Evolutionary conservation across 768 basidiomycete species (phyloP).

Genomic region (Kwoniella sp.): DNA sequence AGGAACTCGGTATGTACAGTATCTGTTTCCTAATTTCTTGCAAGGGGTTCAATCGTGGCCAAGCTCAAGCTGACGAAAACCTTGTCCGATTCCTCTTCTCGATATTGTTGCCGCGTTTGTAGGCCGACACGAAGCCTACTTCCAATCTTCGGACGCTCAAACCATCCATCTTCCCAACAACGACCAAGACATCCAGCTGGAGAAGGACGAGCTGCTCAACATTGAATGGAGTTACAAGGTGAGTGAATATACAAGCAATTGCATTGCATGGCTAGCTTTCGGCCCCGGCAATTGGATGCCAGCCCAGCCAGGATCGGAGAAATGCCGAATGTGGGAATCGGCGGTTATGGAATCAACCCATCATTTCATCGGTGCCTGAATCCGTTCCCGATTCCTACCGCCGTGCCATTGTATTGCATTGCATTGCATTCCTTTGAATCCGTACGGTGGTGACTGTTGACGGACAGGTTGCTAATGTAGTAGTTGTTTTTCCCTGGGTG

Average conservation of each 20-base stretch:
- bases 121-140: conserved; percentile 80
- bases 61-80: too few species aligned
- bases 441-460: background rate
- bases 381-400: background rate
- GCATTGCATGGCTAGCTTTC: too few species aligned
- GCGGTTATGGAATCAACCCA: too few species aligned
- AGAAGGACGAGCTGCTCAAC: conserved; percentile 73
- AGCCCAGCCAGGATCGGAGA: background rate
- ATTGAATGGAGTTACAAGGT: conserved; percentile 91
- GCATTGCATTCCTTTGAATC: background rate
- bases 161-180: conserved; percentile 57
- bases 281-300: background rate
- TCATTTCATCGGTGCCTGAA: conserved; percentile 4
- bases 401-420: too few species aligned
- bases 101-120: conserved; percentile 4
- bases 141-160: conserved; percentile 68
- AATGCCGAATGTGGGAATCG: background rate
- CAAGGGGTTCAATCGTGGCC: too few species aligned
- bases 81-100: too few species aligned
- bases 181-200: conserved; percentile 60
- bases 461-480: conserved; percentile 3
- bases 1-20: conserved; percentile 41
- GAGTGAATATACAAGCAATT: conserved; percentile 26
- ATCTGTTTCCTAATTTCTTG: too few species aligned
- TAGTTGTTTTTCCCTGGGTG: too few species aligned